Evolutionary conservation across 805 yeast genomes (phyloP), one percentile per base, ranked within the genome.

Genomic region (Spathaspora passalidarum): DNA sequence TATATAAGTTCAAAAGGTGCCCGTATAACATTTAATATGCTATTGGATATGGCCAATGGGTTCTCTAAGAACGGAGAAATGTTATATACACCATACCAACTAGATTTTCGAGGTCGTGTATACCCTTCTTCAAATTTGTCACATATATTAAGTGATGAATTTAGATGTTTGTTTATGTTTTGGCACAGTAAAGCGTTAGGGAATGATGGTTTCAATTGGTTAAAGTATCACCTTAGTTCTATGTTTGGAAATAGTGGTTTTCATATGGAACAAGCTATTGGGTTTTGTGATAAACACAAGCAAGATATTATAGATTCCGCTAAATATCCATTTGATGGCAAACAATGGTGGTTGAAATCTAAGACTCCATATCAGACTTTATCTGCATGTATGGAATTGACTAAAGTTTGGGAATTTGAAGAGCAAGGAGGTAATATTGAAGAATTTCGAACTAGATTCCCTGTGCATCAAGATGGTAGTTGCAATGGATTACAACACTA

Each of bases 401-500:
- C 32, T 1, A 40, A 39, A 2, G 55, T 69, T 1, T 49, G 57
- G 37, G 20, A 55, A 5, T 56, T 34, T 39, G 21, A 35, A 2
- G 47, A 49, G 13, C 25, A 44, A 3, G 65, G 61, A 1, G 57
- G 58, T 2, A 44, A 54, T 1, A 35, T 62, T 2, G 49, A 56
- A 22, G 47, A 56, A 0, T 72, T 50, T 38, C 39, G 39, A 14
- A 55, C 65, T 22, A 50, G 75, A 32, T 56, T 69, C 16, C 70
- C 76, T 0, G 59, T 72, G 6, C 75, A 70, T 43, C 71, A 65
- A 48, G 77, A 72, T 53, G 77, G 77, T 0, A 66, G 76, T 0
- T 72, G 77, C 46, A 72, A 72, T 51, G 77, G 77, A 2, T 61
- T 72, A 32, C 77, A 72, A 53, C 77, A 72, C 49, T 72, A 72